Conservation (phyloP, 495 filamentous ascomycete species). For the Aspergillus haitiensis region DNA sequence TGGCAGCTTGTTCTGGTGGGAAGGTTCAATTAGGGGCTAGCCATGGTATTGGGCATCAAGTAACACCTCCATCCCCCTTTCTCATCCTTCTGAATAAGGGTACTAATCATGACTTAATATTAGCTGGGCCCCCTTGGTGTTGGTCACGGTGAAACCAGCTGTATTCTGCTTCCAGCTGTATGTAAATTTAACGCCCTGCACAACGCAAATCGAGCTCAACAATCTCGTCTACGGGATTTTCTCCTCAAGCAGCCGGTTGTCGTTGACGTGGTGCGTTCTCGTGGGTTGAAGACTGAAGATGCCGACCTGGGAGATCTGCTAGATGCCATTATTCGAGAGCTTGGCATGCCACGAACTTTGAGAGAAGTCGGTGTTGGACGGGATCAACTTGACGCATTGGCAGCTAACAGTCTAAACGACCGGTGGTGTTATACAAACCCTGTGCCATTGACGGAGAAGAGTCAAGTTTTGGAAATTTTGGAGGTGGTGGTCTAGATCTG, state of each 20-base stretch:
- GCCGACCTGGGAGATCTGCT: slow-evolving; percentile 56
- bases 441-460: slow-evolving; percentile 47
- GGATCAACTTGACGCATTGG: slow-evolving; percentile 53
- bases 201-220: slow-evolving; percentile 47
- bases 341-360: slow-evolving; percentile 57
- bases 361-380: slow-evolving; percentile 55
- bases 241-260: slow-evolving; percentile 51
- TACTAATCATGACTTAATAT: not conserved
- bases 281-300: slow-evolving; percentile 34
- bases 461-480: slow-evolving; percentile 58
- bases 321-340: slow-evolving; percentile 53
- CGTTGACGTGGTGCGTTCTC: slow-evolving; percentile 38
- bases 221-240: slow-evolving; percentile 47
- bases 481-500: slow-evolving; percentile 40
- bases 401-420: slow-evolving; percentile 54
- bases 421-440: slow-evolving; percentile 52
- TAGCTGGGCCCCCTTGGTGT: slow-evolving; percentile 62
- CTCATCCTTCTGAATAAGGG: not conserved
- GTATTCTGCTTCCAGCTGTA: slow-evolving; percentile 61
- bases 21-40: slow-evolving; percentile 52
- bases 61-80: slow-evolving; percentile 16
- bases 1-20: slow-evolving; percentile 50
- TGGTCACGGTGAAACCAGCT: slow-evolving; percentile 66
- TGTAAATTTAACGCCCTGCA: slow-evolving; percentile 58
- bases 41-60: slow-evolving; percentile 68